Conservation (phyloP, 2,329 filamentous ascomycete genomes). For the Ophiostoma montium region DNA sequence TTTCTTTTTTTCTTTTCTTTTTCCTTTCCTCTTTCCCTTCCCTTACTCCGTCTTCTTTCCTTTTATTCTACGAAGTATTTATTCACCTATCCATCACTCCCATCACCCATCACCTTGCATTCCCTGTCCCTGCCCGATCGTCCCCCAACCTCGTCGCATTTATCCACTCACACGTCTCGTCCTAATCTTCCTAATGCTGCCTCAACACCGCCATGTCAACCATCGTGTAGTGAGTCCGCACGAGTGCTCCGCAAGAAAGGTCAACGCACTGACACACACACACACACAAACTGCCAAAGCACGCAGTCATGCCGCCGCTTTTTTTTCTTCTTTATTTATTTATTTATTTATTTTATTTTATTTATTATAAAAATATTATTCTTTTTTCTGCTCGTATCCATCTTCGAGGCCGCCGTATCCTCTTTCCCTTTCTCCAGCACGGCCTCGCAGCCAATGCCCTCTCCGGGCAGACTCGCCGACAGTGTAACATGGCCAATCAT, state of each 20-base stretch:
- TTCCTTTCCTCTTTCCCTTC: neutral
- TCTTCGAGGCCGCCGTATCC: no score
- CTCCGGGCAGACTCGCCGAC: neutral
- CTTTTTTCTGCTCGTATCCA: no score
- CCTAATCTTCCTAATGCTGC: neutral
- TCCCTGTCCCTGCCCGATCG: slow-evolving; percentile 3
- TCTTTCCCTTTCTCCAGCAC: no score
- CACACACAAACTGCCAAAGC: no score
- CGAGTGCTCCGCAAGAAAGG: no score
- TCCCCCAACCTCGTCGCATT: slow-evolving; percentile 7
- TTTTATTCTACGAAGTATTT: neutral
- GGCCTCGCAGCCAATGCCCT: neutral
- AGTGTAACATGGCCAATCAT: neutral
- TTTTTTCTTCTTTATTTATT: no score
- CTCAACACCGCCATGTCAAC: neutral
- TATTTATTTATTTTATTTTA: no score
- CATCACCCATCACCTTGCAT: neutral
- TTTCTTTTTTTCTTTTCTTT: neutral
- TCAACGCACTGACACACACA: no score
- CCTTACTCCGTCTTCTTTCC: neutral
- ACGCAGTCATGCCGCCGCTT: no score
- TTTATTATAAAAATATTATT: no score
- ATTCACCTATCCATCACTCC: no score
- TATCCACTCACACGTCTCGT: slow-evolving; percentile 4
- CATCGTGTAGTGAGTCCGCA: no score